A percentile compares a stretch with the other conserved stretches of the same genome.
Evolutionary conservation across 208 protist species (phyloP).

Genomic region (Leishmania guyanensis): DNA sequence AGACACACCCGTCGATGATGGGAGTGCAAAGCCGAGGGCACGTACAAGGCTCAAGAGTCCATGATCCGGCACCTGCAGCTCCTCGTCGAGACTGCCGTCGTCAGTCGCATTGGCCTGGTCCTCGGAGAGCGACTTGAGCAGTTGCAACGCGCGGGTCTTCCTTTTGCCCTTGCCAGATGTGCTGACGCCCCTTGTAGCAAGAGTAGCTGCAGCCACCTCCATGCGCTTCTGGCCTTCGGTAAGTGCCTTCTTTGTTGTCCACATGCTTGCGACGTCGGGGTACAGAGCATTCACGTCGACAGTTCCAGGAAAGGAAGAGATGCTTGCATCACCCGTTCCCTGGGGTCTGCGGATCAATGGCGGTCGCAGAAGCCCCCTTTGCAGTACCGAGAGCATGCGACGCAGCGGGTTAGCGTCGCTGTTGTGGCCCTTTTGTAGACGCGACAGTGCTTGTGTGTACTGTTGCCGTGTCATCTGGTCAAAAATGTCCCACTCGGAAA

Average conservation of each 20-base stretch:
- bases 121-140: neutral
- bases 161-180: neutral
- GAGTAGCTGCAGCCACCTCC: neutral
- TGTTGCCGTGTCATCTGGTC: constrained; percentile 15
- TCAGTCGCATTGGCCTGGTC: neutral
- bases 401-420: constrained; percentile 30
- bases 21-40: constrained; percentile 24
- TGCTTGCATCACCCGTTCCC: neutral
- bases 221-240: neutral
- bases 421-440: constrained; percentile 25
- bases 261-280: constrained; percentile 16
- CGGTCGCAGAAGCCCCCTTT: neutral
- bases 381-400: constrained; percentile 11
- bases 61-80: constrained; percentile 17
- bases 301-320: neutral
- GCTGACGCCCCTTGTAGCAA: neutral
- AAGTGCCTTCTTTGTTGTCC: constrained; percentile 6
- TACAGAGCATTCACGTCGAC: constrained; percentile 9
- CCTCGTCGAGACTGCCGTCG: neutral
- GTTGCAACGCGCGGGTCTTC: neutral
- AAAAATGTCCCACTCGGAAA: constrained; percentile 28
- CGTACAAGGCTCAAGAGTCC: constrained; percentile 25
- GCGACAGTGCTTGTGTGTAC: constrained; percentile 10
- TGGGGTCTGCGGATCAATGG: neutral
- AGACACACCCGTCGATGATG: neutral